Conservation (phyloP, 73 alveolate species). For the Uronychia binucleata region DNA sequence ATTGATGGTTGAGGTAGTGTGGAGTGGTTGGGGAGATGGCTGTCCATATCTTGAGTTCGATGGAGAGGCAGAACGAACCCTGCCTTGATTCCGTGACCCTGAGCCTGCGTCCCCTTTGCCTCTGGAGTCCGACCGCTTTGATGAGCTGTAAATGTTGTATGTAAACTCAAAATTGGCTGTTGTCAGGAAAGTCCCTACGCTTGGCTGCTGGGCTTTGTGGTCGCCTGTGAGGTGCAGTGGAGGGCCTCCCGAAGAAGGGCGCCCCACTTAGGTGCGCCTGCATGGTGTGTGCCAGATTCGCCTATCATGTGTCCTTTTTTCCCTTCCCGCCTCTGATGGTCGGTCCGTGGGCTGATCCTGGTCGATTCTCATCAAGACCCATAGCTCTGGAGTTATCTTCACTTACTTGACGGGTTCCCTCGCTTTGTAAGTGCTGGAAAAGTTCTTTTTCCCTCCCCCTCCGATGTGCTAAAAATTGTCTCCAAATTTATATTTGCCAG, state of each 20-base stretch:
- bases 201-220: constrained; percentile 6
- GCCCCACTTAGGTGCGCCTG: background rate
- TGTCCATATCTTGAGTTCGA: constrained; percentile 2
- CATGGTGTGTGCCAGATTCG: background rate
- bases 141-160: constrained; percentile 1
- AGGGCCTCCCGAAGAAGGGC: constrained; percentile 3
- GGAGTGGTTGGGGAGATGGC: no score
- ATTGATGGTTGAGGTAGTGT: no score
- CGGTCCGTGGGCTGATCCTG: background rate
- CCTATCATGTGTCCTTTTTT: background rate
- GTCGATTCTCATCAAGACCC: background rate
- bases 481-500: background rate
- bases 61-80: constrained; percentile 1
- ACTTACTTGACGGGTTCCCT: background rate
- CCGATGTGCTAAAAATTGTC: background rate
- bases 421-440: background rate
- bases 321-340: background rate
- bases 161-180: constrained; percentile 12
- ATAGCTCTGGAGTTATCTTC: background rate
- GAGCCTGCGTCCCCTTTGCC: background rate
- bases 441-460: background rate
- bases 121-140: background rate
- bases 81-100: background rate
- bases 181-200: background rate
- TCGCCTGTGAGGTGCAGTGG: constrained; percentile 7